Evolutionary conservation across 345 rosid genomes (phyloP).

Genomic region (Eutrema yunnanense): DNA sequence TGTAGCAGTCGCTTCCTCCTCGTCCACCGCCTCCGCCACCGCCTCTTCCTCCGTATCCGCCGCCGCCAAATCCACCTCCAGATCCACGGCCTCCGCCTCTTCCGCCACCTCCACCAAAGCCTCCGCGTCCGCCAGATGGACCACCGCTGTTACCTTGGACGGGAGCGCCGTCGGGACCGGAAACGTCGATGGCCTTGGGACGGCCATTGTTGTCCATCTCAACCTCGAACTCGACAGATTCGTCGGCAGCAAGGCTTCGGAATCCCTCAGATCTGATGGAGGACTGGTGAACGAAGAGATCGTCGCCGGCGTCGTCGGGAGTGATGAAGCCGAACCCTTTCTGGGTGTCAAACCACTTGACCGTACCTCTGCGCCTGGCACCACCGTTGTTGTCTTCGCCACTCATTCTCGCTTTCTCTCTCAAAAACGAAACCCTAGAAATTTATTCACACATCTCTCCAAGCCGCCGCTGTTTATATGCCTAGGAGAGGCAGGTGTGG

Average conservation of each 20-base stretch:
- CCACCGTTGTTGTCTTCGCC: slow-evolving; percentile 19
- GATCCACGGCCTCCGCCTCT: slow-evolving; percentile 28
- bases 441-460: background rate
- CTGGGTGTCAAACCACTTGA: slow-evolving; percentile 63
- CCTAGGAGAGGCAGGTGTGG: background rate
- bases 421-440: slow-evolving; percentile 16
- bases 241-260: slow-evolving; percentile 62
- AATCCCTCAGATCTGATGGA: slow-evolving; percentile 75
- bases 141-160: slow-evolving; percentile 27
- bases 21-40: slow-evolving; percentile 28
- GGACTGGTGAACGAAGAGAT: slow-evolving; percentile 83
- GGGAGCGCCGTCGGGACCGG: slow-evolving; percentile 50
- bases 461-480: slow-evolving; percentile 13
- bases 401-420: slow-evolving; percentile 11
- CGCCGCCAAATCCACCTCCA: slow-evolving; percentile 11
- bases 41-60: slow-evolving; percentile 8
- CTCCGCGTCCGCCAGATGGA: slow-evolving; percentile 26
- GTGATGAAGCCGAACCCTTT: slow-evolving; percentile 94
- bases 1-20: slow-evolving; percentile 28
- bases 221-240: slow-evolving; percentile 54
- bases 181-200: slow-evolving; percentile 72
- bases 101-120: slow-evolving; percentile 16
- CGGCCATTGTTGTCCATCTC: slow-evolving; percentile 43
- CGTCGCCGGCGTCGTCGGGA: slow-evolving; percentile 79
- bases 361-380: slow-evolving; percentile 43